phyloP scores from a whole-genome alignment of 1,139 yeast genomes.

The Hansenula sp. region DNA sequence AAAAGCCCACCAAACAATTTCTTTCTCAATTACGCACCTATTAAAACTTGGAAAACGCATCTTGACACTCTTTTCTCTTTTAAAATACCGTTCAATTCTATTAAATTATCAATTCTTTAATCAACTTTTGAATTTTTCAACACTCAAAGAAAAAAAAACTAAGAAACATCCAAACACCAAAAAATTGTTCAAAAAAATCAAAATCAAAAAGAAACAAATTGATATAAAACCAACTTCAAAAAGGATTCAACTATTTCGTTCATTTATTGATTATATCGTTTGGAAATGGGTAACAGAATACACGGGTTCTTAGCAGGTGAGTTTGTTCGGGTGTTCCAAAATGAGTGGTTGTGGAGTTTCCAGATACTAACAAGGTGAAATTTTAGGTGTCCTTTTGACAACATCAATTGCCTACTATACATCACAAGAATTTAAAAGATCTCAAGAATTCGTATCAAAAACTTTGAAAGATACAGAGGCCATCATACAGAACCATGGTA shows the following conservation, averaged over 20 bases:
- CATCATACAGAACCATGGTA: slow-evolving; percentile 46
- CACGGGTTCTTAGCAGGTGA: slow-evolving; percentile 62
- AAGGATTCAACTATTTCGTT: neutral
- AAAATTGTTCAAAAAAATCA: neutral
- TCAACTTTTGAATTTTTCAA: neutral
- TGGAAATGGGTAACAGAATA: slow-evolving; percentile 58
- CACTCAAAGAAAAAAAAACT: neutral
- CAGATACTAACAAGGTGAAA: slow-evolving; percentile 11
- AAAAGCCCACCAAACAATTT: too few relatives aligned
- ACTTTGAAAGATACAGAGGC: slow-evolving; percentile 46
- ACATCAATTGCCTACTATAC: slow-evolving; percentile 64
- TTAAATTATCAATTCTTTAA: neutral
- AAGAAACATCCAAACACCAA: neutral
- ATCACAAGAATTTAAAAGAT: slow-evolving; percentile 49
- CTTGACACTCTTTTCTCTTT: too few relatives aligned
- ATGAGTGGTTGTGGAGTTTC: too few relatives aligned
- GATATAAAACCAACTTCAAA: too few relatives aligned
- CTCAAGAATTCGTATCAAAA: slow-evolving; percentile 41
- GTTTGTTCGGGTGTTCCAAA: too few relatives aligned
- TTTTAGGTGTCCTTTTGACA: slow-evolving; percentile 55
- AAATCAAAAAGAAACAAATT: too few relatives aligned
- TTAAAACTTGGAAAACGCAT: slow-evolving; percentile 22
- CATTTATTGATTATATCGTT: neutral
- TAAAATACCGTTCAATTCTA: neutral
- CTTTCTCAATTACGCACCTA: too few relatives aligned